A percentile compares a stretch with the other conserved stretches of the same genome.
These are phyloP conservation scores for Ballota nigra DNA, from an alignment of 257 asterid species.

Conservation along the genomic window DNA sequence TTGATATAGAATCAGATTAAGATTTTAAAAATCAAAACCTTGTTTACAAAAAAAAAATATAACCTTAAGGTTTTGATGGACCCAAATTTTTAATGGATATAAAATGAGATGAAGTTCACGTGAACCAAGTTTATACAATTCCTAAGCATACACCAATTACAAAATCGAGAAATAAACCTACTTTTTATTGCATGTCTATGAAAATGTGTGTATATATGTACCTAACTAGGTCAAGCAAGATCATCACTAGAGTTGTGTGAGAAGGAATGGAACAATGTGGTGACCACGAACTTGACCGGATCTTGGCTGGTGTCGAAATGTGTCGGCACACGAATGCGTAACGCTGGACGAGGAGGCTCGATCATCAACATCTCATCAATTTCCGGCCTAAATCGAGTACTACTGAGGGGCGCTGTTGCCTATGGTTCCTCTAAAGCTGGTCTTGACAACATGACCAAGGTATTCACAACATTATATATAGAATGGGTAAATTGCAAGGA, in stretches of 20 bases:
- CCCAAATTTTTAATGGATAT: too few species aligned
- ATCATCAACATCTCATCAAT: constrained; percentile 24
- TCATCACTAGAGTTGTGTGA: constrained; percentile 9
- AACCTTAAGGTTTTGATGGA: too few species aligned
- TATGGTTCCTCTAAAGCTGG: constrained; percentile 22
- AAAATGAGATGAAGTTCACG: too few species aligned
- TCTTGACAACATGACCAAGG: constrained; percentile 20
- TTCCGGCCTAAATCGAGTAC: constrained; percentile 13
- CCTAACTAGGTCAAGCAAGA: constrained; percentile 5
- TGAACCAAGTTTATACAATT: too few species aligned
- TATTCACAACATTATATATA: background rate
- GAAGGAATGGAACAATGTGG: constrained; percentile 17
- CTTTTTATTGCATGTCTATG: too few species aligned
- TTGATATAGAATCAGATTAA: too few species aligned
- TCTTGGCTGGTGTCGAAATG: constrained; percentile 23
- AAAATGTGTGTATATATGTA: too few species aligned
- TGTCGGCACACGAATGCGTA: constrained; percentile 17
- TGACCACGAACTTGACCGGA: constrained; percentile 22
- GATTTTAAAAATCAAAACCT: too few species aligned
- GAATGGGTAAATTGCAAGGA: too few species aligned
- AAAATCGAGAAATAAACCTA: too few species aligned
- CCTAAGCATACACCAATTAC: too few species aligned
- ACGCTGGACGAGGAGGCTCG: constrained; percentile 15
- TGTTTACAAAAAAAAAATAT: too few species aligned
- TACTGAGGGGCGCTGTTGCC: background rate